Evolutionary conservation across 331 rosid genomes (phyloP).

Genomic region (Malus hybrid): DNA sequence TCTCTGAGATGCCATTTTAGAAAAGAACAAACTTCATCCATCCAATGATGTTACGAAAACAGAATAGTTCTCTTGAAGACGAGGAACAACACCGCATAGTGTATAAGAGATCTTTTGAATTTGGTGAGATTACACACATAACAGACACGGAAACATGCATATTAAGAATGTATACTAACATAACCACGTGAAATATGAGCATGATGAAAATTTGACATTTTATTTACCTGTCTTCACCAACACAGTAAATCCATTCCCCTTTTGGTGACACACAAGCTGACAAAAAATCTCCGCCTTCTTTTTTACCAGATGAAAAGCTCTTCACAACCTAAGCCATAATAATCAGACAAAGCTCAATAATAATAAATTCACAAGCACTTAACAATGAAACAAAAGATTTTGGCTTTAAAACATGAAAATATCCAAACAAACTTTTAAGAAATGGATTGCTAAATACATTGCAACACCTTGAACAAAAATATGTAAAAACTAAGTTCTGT

Average conservation of each 20-base stretch:
- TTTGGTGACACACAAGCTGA: conserved; percentile 94
- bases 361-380: neutral
- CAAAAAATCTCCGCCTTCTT: conserved; percentile 96
- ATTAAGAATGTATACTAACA: neutral
- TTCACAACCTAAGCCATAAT: conserved; percentile 66
- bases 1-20: neutral
- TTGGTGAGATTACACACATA: neutral
- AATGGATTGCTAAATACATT: neutral
- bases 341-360: neutral
- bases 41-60: neutral
- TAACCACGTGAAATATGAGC: neutral
- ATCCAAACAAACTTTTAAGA: neutral
- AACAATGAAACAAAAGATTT: neutral
- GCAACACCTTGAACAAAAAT: neutral
- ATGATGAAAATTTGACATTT: neutral
- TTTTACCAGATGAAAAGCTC: conserved; percentile 98
- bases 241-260: conserved; percentile 99
- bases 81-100: neutral
- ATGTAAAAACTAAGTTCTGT: neutral
- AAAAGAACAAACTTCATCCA: neutral
- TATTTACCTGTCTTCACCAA: conserved; percentile 93
- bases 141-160: too few relatives aligned
- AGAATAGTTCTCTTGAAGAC: neutral
- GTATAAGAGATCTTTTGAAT: neutral
- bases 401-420: neutral